Percentiles rank a stretch among this genome's conserved stretches.
These are phyloP conservation scores for Anisodus tanguticus DNA, from an alignment of 257 asterid genomes.

Conservation along the genomic window DNA sequence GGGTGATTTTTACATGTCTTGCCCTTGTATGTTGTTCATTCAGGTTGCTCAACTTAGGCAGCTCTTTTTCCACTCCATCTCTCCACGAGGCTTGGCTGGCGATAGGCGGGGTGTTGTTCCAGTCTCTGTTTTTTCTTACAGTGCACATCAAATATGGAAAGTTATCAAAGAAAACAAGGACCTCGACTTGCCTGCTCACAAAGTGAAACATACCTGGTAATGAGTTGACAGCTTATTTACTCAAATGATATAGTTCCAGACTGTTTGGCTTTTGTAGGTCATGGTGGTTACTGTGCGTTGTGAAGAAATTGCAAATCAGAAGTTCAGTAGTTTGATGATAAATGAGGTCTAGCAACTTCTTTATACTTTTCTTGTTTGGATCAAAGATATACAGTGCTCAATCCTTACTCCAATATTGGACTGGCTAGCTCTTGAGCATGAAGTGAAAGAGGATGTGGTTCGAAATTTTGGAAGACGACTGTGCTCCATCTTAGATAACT, in stretches of 20 bases:
- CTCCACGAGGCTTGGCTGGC: conserved; percentile 66
- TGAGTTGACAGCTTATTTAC: conserved; percentile 8
- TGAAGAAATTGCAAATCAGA: conserved; percentile 63
- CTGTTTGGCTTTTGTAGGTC: conserved; percentile 41
- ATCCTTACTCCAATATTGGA: conserved; percentile 40
- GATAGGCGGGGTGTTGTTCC: conserved; percentile 64
- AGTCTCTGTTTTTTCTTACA: conserved; percentile 58
- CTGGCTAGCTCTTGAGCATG: conserved; percentile 53
- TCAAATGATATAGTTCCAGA: not conserved
- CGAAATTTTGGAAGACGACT: conserved; percentile 53
- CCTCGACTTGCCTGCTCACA: conserved; percentile 66
- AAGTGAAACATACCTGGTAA: conserved; percentile 37
- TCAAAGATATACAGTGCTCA: conserved; percentile 17
- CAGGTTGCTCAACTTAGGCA: conserved; percentile 61
- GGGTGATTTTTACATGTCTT: not conserved
- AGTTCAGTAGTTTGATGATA: conserved; percentile 44
- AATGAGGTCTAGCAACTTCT: conserved; percentile 42
- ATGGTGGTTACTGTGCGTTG: conserved; percentile 70
- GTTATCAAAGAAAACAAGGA: conserved; percentile 64
- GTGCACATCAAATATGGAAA: conserved; percentile 59
- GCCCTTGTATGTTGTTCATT: conserved; percentile 16
- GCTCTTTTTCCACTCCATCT: conserved; percentile 54
- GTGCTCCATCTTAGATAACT: conserved; percentile 50
- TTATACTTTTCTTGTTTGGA: conserved; percentile 28
- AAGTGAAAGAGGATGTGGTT: conserved; percentile 49